Conservation (phyloP, 352 stramenopile genomes). For the Globisporangium nodosum region DNA sequence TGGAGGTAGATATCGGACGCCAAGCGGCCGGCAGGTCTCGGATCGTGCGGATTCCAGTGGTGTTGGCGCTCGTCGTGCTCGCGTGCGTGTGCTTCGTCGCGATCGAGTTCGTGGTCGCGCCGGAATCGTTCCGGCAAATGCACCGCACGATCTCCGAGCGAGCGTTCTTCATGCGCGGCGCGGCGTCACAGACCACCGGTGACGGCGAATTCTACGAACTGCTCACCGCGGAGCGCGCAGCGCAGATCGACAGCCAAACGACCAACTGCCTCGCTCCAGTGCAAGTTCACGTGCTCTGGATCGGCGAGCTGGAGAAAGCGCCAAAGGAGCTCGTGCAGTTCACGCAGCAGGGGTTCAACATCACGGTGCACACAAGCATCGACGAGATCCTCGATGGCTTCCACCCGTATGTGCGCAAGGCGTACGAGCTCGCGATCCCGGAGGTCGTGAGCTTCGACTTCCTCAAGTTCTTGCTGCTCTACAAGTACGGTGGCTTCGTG, state of each 20-base stretch:
- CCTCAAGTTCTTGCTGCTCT: constrained; percentile 14
- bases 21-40: too few relatives aligned
- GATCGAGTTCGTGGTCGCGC: too few relatives aligned
- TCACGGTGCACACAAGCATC: constrained; percentile 7
- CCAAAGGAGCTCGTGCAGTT: background rate
- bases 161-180: too few relatives aligned
- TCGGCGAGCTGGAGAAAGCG: constrained; percentile 3
- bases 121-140: too few relatives aligned
- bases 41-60: too few relatives aligned
- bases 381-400: constrained; percentile 13
- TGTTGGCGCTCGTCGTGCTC: too few relatives aligned
- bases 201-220: too few relatives aligned
- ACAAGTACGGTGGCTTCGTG: constrained; percentile 12
- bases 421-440: constrained; percentile 11
- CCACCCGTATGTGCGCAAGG: constrained; percentile 7
- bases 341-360: constrained; percentile 3
- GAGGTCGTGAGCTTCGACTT: constrained; percentile 11
- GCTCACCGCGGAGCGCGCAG: too few relatives aligned
- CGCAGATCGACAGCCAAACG: constrained; percentile 1
- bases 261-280: background rate
- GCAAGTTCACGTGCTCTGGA: constrained; percentile 13
- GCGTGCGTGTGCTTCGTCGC: too few relatives aligned
- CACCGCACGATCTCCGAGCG: too few relatives aligned
- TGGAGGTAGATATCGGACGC: too few relatives aligned
- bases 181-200: too few relatives aligned